phyloP scores from a whole-genome alignment of 192 early-diverging fungal genomes.

The Martensiomyces pterosporus region DNA sequence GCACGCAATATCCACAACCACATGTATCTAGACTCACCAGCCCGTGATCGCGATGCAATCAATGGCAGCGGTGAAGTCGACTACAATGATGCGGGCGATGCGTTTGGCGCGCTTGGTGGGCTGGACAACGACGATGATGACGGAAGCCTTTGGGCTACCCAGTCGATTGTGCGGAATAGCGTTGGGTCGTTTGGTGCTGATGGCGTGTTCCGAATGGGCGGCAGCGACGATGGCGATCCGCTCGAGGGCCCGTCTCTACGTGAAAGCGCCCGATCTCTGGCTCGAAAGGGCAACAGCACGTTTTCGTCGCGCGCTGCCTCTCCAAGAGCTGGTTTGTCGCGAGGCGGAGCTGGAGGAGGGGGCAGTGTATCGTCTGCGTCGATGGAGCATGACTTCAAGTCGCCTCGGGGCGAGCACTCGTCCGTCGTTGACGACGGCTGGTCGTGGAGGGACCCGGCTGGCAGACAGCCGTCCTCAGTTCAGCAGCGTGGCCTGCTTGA shows the following conservation, averaged over 20 bases:
- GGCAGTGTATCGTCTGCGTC: no score
- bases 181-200: slow-evolving; percentile 67
- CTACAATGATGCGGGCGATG: not conserved
- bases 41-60: not conserved
- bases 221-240: slow-evolving; percentile 42
- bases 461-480: slow-evolving; percentile 3
- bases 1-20: no score
- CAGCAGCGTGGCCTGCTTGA: slow-evolving; percentile 22
- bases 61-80: slow-evolving; percentile 1
- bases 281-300: not conserved
- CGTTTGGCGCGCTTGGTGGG: slow-evolving; percentile 5
- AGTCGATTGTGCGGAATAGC: slow-evolving; percentile 53
- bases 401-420: not conserved
- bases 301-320: slow-evolving; percentile 11
- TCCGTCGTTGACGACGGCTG: slow-evolving; percentile 7
- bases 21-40: no score
- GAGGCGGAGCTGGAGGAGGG: not conserved
- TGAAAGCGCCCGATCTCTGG: slow-evolving; percentile 1
- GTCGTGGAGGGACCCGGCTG: slow-evolving; percentile 15
- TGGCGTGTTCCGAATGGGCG: slow-evolving; percentile 62
- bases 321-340: slow-evolving; percentile 1
- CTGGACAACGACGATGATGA: slow-evolving; percentile 37
- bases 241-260: slow-evolving; percentile 10
- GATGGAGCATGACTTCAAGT: no score
- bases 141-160: slow-evolving; percentile 46